phyloP scores from a whole-genome alignment of 1,284 basidiomycete genomes.

The Tilletia indica region DNA sequence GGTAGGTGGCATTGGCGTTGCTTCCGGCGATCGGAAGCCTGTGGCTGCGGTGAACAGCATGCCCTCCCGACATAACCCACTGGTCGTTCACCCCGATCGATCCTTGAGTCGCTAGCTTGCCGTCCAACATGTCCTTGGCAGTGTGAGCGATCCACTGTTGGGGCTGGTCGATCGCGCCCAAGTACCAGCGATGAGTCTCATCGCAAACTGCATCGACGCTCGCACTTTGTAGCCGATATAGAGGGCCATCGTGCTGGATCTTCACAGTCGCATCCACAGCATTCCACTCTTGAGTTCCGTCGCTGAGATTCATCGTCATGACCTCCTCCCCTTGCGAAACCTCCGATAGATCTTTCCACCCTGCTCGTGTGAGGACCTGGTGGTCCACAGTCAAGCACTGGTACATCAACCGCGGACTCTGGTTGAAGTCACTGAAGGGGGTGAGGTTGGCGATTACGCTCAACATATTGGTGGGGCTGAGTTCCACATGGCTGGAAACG shows the following conservation, averaged over 20 bases:
- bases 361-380: conserved; percentile 7
- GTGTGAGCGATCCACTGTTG: not conserved
- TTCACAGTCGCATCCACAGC: not conserved
- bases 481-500: conserved; percentile 81
- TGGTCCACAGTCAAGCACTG: conserved; percentile 57
- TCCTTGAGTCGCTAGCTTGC: not conserved
- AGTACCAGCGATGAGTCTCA: conserved; percentile 23
- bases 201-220: conserved; percentile 23
- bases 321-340: not conserved
- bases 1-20: conserved; percentile 18
- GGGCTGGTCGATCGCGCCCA: not conserved
- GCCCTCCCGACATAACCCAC: too few relatives aligned
- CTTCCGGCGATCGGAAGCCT: conserved; percentile 15
- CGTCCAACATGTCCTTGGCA: conserved; percentile 3
- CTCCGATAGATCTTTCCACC: not conserved
- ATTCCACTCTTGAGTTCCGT: conserved; percentile 12
- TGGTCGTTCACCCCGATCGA: too few relatives aligned
- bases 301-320: conserved; percentile 6
- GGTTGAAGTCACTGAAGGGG: conserved; percentile 89
- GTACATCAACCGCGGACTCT: conserved; percentile 65
- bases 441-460: conserved; percentile 70
- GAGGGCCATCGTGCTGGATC: not conserved
- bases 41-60: not conserved
- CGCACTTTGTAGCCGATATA: conserved; percentile 20
- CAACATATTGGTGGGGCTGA: conserved; percentile 90